Conservation (phyloP, 768 basidiomycete genomes). For the Royoungia palumana region DNA sequence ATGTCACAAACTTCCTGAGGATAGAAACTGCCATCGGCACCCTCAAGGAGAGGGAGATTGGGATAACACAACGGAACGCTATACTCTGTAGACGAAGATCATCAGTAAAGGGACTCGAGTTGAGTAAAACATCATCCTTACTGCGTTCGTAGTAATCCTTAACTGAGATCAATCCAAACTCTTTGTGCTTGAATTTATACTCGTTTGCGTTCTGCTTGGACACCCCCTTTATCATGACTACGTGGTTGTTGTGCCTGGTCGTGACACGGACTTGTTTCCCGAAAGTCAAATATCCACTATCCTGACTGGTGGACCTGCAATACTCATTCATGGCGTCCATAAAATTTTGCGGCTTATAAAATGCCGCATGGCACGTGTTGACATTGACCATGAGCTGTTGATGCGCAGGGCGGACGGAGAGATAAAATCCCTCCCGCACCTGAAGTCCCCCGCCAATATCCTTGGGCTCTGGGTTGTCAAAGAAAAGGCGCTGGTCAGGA, state of each 20-base stretch:
- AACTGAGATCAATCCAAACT: conserved; percentile 37
- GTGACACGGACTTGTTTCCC: conserved; percentile 63
- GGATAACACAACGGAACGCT: conserved; percentile 34
- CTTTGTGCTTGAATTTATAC: conserved; percentile 39
- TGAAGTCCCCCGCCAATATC: conserved; percentile 50
- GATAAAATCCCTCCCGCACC: conserved; percentile 51
- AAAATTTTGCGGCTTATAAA: conserved; percentile 42
- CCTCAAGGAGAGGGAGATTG: conserved; percentile 39
- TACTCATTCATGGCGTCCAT: conserved; percentile 40
- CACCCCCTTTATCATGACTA: conserved; percentile 62
- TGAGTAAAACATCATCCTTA: conserved; percentile 18
- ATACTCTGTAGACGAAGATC: conserved; percentile 33
- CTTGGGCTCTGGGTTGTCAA: conserved; percentile 26
- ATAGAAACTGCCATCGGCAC: conserved; percentile 33
- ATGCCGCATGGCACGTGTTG: conserved; percentile 50
- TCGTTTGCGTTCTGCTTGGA: conserved; percentile 36
- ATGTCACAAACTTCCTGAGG: conserved; percentile 51
- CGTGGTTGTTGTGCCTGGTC: conserved; percentile 58
- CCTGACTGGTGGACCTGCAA: conserved; percentile 38
- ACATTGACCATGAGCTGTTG: conserved; percentile 52
- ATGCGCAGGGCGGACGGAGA: conserved; percentile 39
- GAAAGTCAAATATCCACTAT: conserved; percentile 50
- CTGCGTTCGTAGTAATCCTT: conserved; percentile 44
- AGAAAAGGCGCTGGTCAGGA: conserved; percentile 42
- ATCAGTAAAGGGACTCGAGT: background rate